Evolutionary conservation across 2,329 filamentous ascomycete genomes (phyloP), one percentile per base, ranked within the genome.

Genomic region (Colletotrichum gigasporum): DNA sequence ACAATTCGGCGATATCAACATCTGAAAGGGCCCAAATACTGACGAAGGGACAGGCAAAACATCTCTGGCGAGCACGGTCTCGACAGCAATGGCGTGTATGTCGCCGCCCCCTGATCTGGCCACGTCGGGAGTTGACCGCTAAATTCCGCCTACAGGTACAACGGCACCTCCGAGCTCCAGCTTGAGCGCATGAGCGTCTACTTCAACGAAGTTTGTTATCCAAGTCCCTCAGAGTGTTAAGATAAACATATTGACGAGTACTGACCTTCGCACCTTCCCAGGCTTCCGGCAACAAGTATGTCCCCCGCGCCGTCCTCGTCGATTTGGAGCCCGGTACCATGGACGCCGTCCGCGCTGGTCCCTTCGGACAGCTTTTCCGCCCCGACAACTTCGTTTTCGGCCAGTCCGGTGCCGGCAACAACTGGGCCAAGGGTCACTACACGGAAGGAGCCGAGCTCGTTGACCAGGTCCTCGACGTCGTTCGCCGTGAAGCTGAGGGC

Each of bases 371-470:
- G 87, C 94, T 99, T 73, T 98, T 99, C 94, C 94, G 96, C 71
- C 96, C 96, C 80, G 96, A 99, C 87, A 99, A 98, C 91, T 98
- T 98, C 85, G 94, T 98, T 79, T 98, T 98, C 83, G 96, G 96
- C 75, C 96, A 98, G 87, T 98, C 96, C 75, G 95, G 96, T 89
- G 96, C 96, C 81, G 96, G 96, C 85, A 99, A 99, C 93, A 98
- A 98, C 91, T 99, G 96, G 96, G 96, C 96, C 83, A 99, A 98
- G 91, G 96, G 96, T 85, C 96, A 99, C 83, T 99, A 99, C 90
- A 99, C 96, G 71, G 96, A 99, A 87, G 96, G 96, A 90, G 96
- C 96, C 73, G 96, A 99, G 87, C 90, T 98, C 69, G 96, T 99
- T 73, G 96, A 99, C 87, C 89, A 97, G 78, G 96, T 99, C 73